Conservation (phyloP, 176 grass and related monocot species). For the Phoenix dactylifera region DNA sequence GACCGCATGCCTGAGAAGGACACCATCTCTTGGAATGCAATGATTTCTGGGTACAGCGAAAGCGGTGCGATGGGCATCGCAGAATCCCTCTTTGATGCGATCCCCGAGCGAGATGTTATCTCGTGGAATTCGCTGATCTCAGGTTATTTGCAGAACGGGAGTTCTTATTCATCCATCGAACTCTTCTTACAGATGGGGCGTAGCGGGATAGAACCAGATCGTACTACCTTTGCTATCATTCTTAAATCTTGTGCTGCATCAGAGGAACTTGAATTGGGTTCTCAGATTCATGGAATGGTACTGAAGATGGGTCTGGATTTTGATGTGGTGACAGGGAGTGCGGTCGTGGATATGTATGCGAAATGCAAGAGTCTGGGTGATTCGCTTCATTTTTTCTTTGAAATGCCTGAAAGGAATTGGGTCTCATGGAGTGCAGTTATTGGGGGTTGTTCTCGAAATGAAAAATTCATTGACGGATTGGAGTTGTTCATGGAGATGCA, state of each 20-base stretch:
- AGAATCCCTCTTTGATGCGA: conserved; percentile 30
- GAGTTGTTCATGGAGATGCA: conserved; percentile 78
- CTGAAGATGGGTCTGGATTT: conserved; percentile 44
- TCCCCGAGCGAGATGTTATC: conserved; percentile 51
- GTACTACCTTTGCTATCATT: conserved; percentile 39
- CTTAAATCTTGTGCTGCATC: conserved; percentile 55
- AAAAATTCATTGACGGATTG: conserved; percentile 28
- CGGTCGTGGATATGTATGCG: conserved; percentile 77
- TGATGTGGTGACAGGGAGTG: conserved; percentile 42
- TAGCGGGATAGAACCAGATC: conserved; percentile 24
- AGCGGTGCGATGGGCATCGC: conserved; percentile 18
- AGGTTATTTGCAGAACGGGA: conserved; percentile 27
- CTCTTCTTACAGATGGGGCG: conserved; percentile 49
- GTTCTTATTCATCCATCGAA: conserved; percentile 23
- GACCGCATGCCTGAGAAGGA: conserved; percentile 41
- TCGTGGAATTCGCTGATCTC: conserved; percentile 67
- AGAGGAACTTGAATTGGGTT: conserved; percentile 35
- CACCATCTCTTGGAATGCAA: conserved; percentile 63
- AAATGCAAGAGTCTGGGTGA: conserved; percentile 60
- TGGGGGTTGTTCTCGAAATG: conserved; percentile 55
- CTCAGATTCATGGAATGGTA: conserved; percentile 42
- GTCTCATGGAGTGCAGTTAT: conserved; percentile 62
- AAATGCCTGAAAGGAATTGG: conserved; percentile 71
- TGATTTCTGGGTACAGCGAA: conserved; percentile 38
- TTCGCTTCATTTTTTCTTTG: conserved; percentile 38